Evolutionary conservation across 202 grass and related monocot species (phyloP).

Genomic region (Hordeum pubiflorum): DNA sequence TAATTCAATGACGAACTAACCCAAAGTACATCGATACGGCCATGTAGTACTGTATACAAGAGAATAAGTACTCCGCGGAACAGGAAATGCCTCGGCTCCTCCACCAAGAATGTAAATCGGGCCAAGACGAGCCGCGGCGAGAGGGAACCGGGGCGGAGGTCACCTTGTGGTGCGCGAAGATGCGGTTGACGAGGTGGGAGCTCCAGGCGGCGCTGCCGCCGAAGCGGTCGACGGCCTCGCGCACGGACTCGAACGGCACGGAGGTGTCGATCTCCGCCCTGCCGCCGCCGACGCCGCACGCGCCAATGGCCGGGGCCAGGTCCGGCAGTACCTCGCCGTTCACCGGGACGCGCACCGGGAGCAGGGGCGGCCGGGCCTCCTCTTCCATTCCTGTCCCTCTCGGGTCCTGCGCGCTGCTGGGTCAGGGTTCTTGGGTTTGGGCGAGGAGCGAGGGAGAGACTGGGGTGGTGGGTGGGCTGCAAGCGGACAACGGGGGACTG

Average conservation of each 20-base stretch:
- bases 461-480: neutral
- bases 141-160: no score
- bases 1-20: neutral
- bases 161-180: conserved; percentile 32
- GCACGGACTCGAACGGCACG: conserved; percentile 66
- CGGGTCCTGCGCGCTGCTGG: neutral
- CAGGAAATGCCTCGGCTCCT: neutral
- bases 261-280: conserved; percentile 91
- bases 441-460: neutral
- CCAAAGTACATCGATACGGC: neutral
- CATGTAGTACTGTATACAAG: neutral
- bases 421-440: neutral
- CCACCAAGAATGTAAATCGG: neutral
- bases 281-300: neutral
- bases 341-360: conserved; percentile 14
- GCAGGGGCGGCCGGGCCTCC: neutral
- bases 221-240: conserved; percentile 83
- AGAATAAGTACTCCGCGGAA: neutral
- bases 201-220: conserved; percentile 68
- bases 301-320: neutral
- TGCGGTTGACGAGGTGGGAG: conserved; percentile 41
- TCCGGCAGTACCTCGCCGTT: neutral
- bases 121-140: no score
- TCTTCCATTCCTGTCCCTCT: neutral
- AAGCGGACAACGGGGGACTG: neutral